A percentile compares a stretch with the other conserved stretches of the same genome.
These are phyloP conservation scores for Lichtheimia ornata DNA, from an alignment of 371 early-diverging fungal species.

Conservation along the genomic window DNA sequence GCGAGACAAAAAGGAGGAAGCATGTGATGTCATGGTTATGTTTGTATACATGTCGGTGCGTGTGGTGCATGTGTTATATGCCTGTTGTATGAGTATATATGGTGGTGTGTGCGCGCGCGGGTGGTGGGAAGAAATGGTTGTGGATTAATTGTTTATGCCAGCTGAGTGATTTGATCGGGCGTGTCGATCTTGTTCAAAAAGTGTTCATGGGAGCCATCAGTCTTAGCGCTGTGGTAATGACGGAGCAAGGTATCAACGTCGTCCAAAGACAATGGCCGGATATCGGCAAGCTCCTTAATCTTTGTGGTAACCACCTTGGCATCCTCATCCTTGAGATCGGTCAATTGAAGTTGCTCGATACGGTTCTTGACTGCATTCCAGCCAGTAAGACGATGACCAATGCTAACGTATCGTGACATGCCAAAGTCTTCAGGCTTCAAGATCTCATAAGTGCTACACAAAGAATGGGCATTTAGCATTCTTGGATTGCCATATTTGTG, in stretches of 20 bases:
- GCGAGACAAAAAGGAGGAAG: too few species aligned
- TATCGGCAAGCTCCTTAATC: slow-evolving; percentile 91
- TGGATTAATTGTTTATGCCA: slow-evolving; percentile 8
- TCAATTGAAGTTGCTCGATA: slow-evolving; percentile 80
- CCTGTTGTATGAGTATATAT: background rate
- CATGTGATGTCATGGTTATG: too few species aligned
- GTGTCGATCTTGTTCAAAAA: slow-evolving; percentile 26
- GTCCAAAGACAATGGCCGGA: slow-evolving; percentile 49
- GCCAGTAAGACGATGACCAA: slow-evolving; percentile 95
- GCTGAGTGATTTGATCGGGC: slow-evolving; percentile 22
- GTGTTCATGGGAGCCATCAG: slow-evolving; percentile 20
- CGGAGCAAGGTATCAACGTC: slow-evolving; percentile 39
- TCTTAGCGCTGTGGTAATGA: slow-evolving; percentile 37
- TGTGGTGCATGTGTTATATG: background rate
- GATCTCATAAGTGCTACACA: slow-evolving; percentile 82
- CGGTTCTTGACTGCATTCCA: slow-evolving; percentile 98
- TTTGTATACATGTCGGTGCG: too few species aligned
- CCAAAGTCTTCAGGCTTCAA: slow-evolving; percentile 95
- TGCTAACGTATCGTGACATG: slow-evolving; percentile 92
- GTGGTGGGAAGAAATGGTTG: background rate
- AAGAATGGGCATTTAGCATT: background rate
- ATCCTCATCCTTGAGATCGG: slow-evolving; percentile 75
- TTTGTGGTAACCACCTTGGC: slow-evolving; percentile 88
- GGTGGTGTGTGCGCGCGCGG: background rate
- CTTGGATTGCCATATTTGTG: background rate